These are phyloP conservation scores for Striga hermonthica DNA, from an alignment of 305 asterid species.

Conservation along the genomic window DNA sequence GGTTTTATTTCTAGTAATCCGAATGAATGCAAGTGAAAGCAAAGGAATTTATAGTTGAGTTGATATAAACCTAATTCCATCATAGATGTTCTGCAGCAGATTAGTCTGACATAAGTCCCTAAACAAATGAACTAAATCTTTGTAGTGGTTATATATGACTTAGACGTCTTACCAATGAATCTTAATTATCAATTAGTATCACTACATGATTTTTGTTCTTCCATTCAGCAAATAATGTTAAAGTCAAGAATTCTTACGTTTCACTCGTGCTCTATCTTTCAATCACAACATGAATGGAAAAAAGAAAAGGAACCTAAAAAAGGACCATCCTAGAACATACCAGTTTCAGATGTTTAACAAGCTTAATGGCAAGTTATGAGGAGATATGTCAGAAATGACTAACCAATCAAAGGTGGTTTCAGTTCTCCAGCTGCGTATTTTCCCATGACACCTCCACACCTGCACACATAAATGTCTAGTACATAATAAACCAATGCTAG, in stretches of 20 bases:
- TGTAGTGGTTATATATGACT: too few relatives aligned
- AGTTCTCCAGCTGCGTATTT: conserved; percentile 97
- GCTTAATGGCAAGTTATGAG: too few relatives aligned
- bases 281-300: background rate
- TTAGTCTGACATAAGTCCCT: background rate
- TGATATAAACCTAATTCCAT: conserved; percentile 4
- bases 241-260: background rate
- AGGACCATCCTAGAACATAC: too few relatives aligned
- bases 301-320: too few relatives aligned
- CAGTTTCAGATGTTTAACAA: too few relatives aligned
- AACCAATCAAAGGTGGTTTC: conserved; percentile 88
- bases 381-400: conserved; percentile 33
- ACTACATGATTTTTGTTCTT: conserved; percentile 3
- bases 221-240: background rate
- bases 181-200: too few relatives aligned
- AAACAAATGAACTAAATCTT: too few relatives aligned
- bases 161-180: too few relatives aligned
- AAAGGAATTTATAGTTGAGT: conserved; percentile 1
- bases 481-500: too few relatives aligned
- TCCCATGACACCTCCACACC: conserved; percentile 99
- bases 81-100: conserved; percentile 5
- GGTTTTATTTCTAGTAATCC: background rate
- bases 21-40: conserved; percentile 7
- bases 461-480: conserved; percentile 27
- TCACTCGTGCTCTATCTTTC: background rate